phyloP scores from a whole-genome alignment of 768 basidiomycete genomes.

The Chiua virens region DNA sequence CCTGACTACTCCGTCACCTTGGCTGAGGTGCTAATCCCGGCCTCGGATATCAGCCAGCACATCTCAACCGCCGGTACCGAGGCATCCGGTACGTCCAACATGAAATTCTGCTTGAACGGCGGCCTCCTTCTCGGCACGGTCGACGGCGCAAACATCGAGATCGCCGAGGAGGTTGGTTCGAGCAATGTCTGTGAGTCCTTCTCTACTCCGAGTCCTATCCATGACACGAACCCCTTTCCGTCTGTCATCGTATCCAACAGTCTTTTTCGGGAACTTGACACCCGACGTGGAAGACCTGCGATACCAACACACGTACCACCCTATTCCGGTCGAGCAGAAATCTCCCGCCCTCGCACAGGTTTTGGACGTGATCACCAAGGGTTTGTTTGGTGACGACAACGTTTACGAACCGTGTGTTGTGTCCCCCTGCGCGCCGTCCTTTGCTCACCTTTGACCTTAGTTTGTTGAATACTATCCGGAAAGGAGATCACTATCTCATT shows the following conservation, averaged over 20 bases:
- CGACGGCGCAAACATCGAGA: constrained; percentile 97
- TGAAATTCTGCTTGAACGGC: constrained; percentile 91
- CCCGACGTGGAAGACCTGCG: constrained; percentile 86
- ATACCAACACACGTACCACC: constrained; percentile 83
- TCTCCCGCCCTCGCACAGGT: constrained; percentile 81
- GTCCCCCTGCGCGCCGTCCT: neutral
- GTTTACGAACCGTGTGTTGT: constrained; percentile 86
- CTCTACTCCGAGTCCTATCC: neutral
- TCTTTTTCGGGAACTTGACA: constrained; percentile 90
- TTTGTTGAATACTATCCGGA: constrained; percentile 71
- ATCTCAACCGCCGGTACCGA: constrained; percentile 98
- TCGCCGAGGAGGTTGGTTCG: constrained; percentile 93
- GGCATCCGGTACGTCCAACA: constrained; percentile 78
- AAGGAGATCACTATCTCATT: constrained; percentile 77
- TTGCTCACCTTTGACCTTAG: constrained; percentile 37
- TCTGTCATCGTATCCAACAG: constrained; percentile 34
- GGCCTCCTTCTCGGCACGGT: constrained; percentile 87
- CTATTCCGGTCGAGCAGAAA: constrained; percentile 76
- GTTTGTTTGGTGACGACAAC: constrained; percentile 74
- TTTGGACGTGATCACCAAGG: constrained; percentile 70
- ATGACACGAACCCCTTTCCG: neutral
- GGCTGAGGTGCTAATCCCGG: constrained; percentile 85
- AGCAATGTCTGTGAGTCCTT: constrained; percentile 80
- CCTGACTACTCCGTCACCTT: constrained; percentile 92
- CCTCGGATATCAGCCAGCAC: constrained; percentile 93